Percentiles rank a stretch among this genome's conserved stretches.
These are phyloP conservation scores for Rugonectria rugulosa DNA, from an alignment of 2,329 filamentous ascomycete genomes.

Conservation along the genomic window DNA sequence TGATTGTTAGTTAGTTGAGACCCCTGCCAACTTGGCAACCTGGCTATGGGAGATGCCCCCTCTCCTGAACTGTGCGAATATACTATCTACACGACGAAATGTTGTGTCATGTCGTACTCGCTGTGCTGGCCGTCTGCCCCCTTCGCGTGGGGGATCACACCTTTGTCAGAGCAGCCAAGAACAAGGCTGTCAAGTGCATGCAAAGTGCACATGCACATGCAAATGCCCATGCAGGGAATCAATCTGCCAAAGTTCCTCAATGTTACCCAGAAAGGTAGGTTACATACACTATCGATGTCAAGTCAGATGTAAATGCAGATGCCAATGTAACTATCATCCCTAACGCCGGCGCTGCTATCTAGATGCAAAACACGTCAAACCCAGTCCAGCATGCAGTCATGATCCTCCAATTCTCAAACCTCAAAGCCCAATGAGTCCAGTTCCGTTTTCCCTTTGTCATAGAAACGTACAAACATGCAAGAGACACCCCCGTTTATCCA, in stretches of 20 bases:
- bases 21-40: too few species aligned
- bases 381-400: not conserved
- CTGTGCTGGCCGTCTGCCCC: too few species aligned
- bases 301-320: slow-evolving; percentile 8
- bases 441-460: slow-evolving; percentile 11
- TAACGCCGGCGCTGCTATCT: slow-evolving; percentile 19
- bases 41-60: too few species aligned
- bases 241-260: slow-evolving; percentile 15
- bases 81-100: too few species aligned
- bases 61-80: too few species aligned
- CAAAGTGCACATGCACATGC: not conserved
- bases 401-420: not conserved
- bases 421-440: not conserved
- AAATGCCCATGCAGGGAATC: slow-evolving; percentile 16
- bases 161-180: not conserved
- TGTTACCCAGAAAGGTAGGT: slow-evolving; percentile 17
- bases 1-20: too few species aligned
- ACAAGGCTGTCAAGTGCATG: slow-evolving; percentile 5
- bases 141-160: slow-evolving; percentile 1
- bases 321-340: slow-evolving; percentile 4
- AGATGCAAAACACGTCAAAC: slow-evolving; percentile 7
- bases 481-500: not conserved
- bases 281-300: slow-evolving; percentile 1
- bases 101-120: not conserved
- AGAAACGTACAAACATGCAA: too few species aligned